Evolutionary conservation across 352 stramenopile species (phyloP).

Genomic region (Globisporangium cystogenes): DNA sequence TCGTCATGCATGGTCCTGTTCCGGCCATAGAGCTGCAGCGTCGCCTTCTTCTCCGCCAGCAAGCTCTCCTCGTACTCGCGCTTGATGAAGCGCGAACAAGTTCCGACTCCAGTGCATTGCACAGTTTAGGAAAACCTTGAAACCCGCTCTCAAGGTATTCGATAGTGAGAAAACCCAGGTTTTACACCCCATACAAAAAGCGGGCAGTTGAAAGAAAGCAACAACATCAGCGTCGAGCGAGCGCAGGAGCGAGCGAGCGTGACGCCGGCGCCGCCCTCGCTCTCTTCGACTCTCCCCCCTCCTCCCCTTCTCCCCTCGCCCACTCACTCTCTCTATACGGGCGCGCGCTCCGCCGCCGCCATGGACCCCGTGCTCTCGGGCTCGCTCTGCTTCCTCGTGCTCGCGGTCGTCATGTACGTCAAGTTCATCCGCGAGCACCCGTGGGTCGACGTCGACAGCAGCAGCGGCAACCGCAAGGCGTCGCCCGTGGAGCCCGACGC

Average conservation of each 20-base stretch:
- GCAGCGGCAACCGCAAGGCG: conserved; percentile 37
- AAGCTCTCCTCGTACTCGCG: too few relatives aligned
- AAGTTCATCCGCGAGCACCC: conserved; percentile 82
- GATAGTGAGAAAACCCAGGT: too few relatives aligned
- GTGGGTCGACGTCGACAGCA: conserved; percentile 36
- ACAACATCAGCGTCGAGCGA: background rate
- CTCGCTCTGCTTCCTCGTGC: conserved; percentile 84
- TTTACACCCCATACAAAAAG: background rate
- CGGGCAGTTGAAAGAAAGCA: conserved; percentile 2
- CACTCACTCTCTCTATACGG: background rate
- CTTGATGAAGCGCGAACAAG: too few relatives aligned
- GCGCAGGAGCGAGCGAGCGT: background rate
- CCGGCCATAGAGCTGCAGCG: too few relatives aligned
- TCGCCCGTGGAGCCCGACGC: conserved; percentile 60
- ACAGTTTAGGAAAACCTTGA: too few relatives aligned
- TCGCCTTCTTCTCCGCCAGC: too few relatives aligned
- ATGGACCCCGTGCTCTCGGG: conserved; percentile 85
- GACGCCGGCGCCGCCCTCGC: background rate
- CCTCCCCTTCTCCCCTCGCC: background rate
- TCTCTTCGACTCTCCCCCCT: background rate
- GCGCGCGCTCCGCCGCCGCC: background rate
- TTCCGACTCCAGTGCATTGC: too few relatives aligned
- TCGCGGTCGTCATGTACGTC: conserved; percentile 86
- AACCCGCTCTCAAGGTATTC: too few relatives aligned
- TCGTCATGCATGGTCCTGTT: too few relatives aligned